phyloP scores from a whole-genome alignment of 768 basidiomycete genomes.

The Epithele typhae region DNA sequence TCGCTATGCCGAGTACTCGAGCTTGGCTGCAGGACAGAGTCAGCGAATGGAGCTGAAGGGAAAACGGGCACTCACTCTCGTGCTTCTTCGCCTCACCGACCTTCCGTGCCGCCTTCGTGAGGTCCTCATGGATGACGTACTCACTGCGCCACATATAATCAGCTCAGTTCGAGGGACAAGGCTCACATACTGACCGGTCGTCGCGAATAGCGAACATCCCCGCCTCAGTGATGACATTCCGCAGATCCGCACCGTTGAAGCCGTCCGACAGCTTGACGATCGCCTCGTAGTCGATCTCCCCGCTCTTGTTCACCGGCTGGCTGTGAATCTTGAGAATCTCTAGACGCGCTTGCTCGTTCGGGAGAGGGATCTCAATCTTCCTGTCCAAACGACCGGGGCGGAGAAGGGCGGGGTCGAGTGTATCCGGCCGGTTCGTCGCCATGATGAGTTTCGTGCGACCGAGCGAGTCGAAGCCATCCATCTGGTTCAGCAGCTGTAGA shows the following conservation, averaged over 20 bases:
- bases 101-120: constrained; percentile 94
- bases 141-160: constrained; percentile 50
- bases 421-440: constrained; percentile 99
- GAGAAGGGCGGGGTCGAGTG: constrained; percentile 92
- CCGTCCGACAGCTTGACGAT: constrained; percentile 94
- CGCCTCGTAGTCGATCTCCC: constrained; percentile 96
- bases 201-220: constrained; percentile 99
- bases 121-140: constrained; percentile 90
- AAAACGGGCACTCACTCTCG: constrained; percentile 62
- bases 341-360: constrained; percentile 92
- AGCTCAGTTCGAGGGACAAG: neutral
- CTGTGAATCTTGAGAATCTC: constrained; percentile 99
- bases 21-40: constrained; percentile 31
- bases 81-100: constrained; percentile 97
- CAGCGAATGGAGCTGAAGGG: neutral
- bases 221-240: constrained; percentile 92
- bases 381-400: constrained; percentile 95
- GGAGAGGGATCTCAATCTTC: constrained; percentile 96
- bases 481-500: constrained; percentile 94
- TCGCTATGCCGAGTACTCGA: constrained; percentile 40
- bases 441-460: constrained; percentile 96
- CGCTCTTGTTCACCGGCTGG: constrained; percentile 87
- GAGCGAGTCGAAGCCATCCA: constrained; percentile 99
- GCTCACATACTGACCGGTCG: constrained; percentile 77
- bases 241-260: constrained; percentile 95